Evolutionary conservation across 2,329 filamentous ascomycete species (phyloP), one percentile per base, ranked within the genome.

Genomic region (Neonectria hederae): DNA sequence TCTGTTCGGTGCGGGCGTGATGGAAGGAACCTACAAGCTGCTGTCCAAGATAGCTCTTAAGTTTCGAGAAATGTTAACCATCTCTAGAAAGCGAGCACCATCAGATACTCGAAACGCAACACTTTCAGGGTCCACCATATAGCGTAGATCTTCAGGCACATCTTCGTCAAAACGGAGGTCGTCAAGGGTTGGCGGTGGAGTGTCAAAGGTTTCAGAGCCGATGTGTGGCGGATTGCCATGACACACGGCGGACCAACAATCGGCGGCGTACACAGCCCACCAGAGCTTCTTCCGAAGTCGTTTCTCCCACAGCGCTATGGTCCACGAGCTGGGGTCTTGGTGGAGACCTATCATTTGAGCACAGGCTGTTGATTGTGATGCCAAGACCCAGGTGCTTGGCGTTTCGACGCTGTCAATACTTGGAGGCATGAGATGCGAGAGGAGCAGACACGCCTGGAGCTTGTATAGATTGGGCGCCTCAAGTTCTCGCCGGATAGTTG

Each of bases 221-320:
- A 84, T 80, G 65, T 83, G 82, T 2, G 82, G 81, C 4, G 82
- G 81, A 52, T 83, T 83, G 0, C 83, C 83, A 61, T 84, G 82
- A 40, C 79, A 80, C 28, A 83, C 75, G 1, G 81, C 76, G 1
- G 82, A 79, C 83, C 83, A 84, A 28, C 77, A 77, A 59, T 84
- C 83, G 0, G 78, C 75, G 4, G 78, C 67, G 48, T 79, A 82
- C 0, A 77, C 76, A 0, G 79, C 80, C 82, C 82, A 84, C 82
- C 82, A 84, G 4, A 84, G 68, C 67, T 81, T 83, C 64, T 74
- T 80, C 7, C 81, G 76, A 22, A 83, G 45, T 26, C 72, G 76
- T 72, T 82, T 82, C 67, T 84, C 82, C 74, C 80, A 81, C 0
- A 68, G 54, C 1, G 78, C 75, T 40, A 84, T 75, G 42, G 77